Percentiles rank a stretch among this genome's conserved stretches.
phyloP scores from a whole-genome alignment of 768 basidiomycete species.

The Podaxis carcinomalis region DNA sequence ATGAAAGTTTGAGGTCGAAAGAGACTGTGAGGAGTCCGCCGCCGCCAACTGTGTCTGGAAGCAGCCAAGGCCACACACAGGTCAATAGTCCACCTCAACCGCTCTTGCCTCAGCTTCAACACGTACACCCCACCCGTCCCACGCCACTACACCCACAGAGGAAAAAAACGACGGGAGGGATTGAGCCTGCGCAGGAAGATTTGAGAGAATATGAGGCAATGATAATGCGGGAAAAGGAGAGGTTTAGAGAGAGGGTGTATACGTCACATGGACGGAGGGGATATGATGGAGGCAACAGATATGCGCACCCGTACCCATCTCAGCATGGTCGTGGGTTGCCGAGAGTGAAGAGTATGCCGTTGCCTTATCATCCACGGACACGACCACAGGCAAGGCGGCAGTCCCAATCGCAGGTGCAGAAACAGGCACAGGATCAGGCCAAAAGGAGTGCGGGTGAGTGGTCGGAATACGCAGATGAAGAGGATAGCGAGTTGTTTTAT shows the following conservation, averaged over 20 bases:
- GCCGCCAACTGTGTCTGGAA: neutral
- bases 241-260: constrained; percentile 15
- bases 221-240: constrained; percentile 10
- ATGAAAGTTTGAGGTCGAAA: constrained; percentile 4
- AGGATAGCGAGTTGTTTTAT: constrained; percentile 15
- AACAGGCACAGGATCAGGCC: neutral
- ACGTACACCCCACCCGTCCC: neutral
- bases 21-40: neutral
- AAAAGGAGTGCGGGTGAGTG: constrained; percentile 11
- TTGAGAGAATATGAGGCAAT: constrained; percentile 6
- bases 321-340: constrained; percentile 21
- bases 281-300: neutral
- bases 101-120: too few relatives aligned
- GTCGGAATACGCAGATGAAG: constrained; percentile 15
- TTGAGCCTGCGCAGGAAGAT: constrained; percentile 8
- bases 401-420: neutral
- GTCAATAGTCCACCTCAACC: too few relatives aligned
- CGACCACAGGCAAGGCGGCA: neutral
- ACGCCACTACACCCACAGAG: neutral
- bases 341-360: constrained; percentile 52
- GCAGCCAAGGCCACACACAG: too few relatives aligned
- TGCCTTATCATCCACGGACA: constrained; percentile 13
- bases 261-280: neutral
- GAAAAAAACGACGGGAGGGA: neutral
- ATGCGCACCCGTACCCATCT: constrained; percentile 12